Evolutionary conservation across 176 grass and related monocot genomes (phyloP), one percentile per base, ranked within the genome.

Genomic region (Aegilops umbellulata): DNA sequence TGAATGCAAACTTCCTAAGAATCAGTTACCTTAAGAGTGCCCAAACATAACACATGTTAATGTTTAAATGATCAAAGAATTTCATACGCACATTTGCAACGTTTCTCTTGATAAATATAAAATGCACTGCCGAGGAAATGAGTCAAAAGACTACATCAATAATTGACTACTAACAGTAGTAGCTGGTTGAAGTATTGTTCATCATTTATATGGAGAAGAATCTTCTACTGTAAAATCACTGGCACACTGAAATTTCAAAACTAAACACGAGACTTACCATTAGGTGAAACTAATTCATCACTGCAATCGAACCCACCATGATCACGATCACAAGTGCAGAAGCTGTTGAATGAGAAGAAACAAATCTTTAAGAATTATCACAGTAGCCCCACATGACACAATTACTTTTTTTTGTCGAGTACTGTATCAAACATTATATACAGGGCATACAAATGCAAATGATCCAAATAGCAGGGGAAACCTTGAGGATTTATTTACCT

Each of bases 301-400:
- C 88, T 98, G 90, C 96, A 98, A 94, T 95, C 96, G 81, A 98
- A 98, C 20, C 91, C 93, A 82, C 93, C 96, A 92, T 98, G 96
- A 89, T 98, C 96, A 85, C 93, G 93, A 86, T 98, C 89, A 64
- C 96, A 98, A n/a, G 74, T 72, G 84, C 96, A 98, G 76, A 88
- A 94, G 74, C 96, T 98, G 90, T 60, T 60, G 77, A 77, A 65
- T 78, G 83, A 83, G 90, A 69, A 80, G 90, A 75, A 55, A 72
- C 70, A 85, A 55, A 24, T 24, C 30, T 31, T 49, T 19, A 47
- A 49, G 70, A 27, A 66, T 79, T 53, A 66, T 74, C 27, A 83
- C 19, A 57, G 8, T 47, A 80, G 23, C 35, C 29, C n/a, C n/a
- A n/a, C n/a, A n/a, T 57, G 26, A 64, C 13, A 80, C 26, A 72